Evolutionary conservation across 2,329 filamentous ascomycete species (phyloP).

Genomic region (Beauveria sp.): DNA sequence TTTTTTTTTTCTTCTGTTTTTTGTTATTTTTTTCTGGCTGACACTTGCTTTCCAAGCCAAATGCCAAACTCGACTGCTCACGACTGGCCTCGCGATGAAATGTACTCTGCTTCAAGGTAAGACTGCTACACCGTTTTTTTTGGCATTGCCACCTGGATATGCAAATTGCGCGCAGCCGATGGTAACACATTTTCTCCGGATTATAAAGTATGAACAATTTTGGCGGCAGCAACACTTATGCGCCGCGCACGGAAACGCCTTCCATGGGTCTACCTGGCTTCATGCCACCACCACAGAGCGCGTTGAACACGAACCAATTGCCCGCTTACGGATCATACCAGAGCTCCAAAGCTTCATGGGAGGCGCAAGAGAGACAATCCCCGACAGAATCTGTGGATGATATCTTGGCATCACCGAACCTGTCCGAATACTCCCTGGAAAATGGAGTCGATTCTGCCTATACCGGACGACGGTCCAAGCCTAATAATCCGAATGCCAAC

Average conservation of each 20-base stretch:
- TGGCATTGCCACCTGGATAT: background rate
- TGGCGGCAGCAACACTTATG: constrained; percentile 6
- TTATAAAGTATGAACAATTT: constrained; percentile 6
- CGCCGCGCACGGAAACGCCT: constrained; percentile 30
- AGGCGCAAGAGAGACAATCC: constrained; percentile 43
- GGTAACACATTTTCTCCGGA: background rate
- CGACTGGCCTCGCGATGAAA: constrained; percentile 11
- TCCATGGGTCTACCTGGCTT: constrained; percentile 33
- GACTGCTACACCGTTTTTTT: background rate
- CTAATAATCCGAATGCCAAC: constrained; percentile 11
- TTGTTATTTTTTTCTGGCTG: background rate
- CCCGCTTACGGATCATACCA: constrained; percentile 31
- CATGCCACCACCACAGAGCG: constrained; percentile 34
- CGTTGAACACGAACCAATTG: constrained; percentile 25
- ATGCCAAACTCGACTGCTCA: background rate
- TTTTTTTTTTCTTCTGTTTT: background rate
- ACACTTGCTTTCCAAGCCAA: background rate
- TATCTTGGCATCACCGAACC: constrained; percentile 47
- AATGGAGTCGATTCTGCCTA: constrained; percentile 34
- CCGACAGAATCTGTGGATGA: constrained; percentile 52
- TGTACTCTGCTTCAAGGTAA: constrained; percentile 11
- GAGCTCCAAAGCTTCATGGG: constrained; percentile 37
- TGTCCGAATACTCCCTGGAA: constrained; percentile 55
- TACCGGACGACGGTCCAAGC: constrained; percentile 36
- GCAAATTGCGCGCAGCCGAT: background rate